A percentile compares a stretch with the other conserved stretches of the same genome.
phyloP scores from a whole-genome alignment of 2,329 filamentous ascomycete genomes.

The Rhynchosporium secalis region DNA sequence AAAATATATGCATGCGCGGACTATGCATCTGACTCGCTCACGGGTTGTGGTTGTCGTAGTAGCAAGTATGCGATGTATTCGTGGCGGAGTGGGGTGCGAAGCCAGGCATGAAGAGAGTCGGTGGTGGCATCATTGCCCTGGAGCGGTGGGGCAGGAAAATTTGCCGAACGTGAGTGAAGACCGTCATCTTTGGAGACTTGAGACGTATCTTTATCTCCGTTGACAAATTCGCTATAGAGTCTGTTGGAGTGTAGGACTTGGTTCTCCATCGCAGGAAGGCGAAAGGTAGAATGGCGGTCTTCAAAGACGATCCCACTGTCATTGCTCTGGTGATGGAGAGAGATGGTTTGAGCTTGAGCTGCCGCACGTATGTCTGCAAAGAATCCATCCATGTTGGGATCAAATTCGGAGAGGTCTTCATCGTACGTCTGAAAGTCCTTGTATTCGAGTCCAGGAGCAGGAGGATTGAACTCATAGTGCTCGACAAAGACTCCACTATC shows the following conservation, averaged over 20 bases:
- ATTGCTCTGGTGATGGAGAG: constrained; percentile 17
- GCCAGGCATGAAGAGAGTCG: constrained; percentile 16
- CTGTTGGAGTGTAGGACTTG: not conserved
- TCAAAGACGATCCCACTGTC: not conserved
- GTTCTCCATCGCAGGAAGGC: not conserved
- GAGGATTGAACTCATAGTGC: constrained; percentile 6
- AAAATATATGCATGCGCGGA: not conserved
- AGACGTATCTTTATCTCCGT: not conserved
- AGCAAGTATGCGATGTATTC: constrained; percentile 21
- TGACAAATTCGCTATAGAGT: constrained; percentile 2
- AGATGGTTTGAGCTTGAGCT: constrained; percentile 10
- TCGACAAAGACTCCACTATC: constrained; percentile 24
- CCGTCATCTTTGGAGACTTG: constrained; percentile 15
- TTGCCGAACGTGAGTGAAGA: not conserved
- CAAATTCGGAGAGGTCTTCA: constrained; percentile 6
- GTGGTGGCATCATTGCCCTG: not conserved
- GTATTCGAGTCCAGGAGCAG: constrained; percentile 13
- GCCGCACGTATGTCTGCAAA: constrained; percentile 22
- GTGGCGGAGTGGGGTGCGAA: constrained; percentile 15
- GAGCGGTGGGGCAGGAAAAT: not conserved
- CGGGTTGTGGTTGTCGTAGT: constrained; percentile 12
- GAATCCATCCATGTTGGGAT: constrained; percentile 11
- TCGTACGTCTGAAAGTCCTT: constrained; percentile 26
- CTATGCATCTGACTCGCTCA: not conserved
- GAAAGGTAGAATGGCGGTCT: not conserved